These are phyloP conservation scores for Colletotrichum sp. DNA, from an alignment of 2,329 filamentous ascomycete genomes.

Conservation along the genomic window DNA sequence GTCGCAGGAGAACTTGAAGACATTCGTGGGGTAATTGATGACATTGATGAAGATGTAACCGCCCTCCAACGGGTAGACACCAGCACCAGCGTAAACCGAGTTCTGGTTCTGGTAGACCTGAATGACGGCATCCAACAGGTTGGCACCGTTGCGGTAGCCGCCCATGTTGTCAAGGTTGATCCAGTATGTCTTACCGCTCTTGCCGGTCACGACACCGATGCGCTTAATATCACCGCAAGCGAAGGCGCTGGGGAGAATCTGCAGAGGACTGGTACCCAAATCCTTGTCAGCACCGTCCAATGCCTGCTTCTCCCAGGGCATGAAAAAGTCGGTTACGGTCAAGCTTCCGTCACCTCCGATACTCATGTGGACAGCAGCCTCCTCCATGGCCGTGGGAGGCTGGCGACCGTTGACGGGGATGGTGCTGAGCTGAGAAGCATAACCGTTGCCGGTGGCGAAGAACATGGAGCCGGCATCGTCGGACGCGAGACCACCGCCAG, in stretches of 20 bases:
- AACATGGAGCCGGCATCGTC: conserved; percentile 45
- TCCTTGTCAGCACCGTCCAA: conserved; percentile 57
- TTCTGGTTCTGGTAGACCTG: conserved; percentile 49
- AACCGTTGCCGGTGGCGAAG: conserved; percentile 44
- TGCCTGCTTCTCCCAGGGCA: conserved; percentile 56
- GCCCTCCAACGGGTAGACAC: conserved; percentile 53
- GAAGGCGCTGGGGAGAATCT: conserved; percentile 48
- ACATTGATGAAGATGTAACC: conserved; percentile 56
- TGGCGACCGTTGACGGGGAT: conserved; percentile 42
- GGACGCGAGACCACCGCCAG: conserved; percentile 42
- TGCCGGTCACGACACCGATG: conserved; percentile 55
- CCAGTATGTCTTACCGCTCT: conserved; percentile 55
- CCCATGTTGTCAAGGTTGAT: conserved; percentile 45
- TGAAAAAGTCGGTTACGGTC: conserved; percentile 56
- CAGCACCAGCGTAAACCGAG: conserved; percentile 51
- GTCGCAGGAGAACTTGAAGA: conserved; percentile 63
- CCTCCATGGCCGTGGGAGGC: conserved; percentile 46
- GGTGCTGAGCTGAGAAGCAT: conserved; percentile 42
- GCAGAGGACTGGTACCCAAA: conserved; percentile 51
- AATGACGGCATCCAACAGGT: conserved; percentile 45
- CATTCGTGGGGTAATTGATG: conserved; percentile 58
- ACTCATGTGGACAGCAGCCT: conserved; percentile 50
- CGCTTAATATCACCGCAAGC: conserved; percentile 47
- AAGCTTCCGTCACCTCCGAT: conserved; percentile 46
- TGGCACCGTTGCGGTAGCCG: conserved; percentile 41